Conservation (phyloP, 176 grass and related monocot genomes). For the Oryza nivara region DNA sequence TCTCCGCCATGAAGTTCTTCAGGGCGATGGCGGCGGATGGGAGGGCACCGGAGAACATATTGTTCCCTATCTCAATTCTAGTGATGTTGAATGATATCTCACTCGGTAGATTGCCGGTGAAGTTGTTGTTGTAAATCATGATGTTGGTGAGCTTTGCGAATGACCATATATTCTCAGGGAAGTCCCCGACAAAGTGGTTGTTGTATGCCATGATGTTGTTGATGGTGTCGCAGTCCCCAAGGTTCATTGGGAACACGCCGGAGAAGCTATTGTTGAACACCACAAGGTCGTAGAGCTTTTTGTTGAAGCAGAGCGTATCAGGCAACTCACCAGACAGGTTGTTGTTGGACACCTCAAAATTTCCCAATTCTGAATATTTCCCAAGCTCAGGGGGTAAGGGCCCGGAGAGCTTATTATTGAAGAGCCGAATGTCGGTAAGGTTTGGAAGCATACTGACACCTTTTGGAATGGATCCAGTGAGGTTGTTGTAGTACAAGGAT, state of each 20-base stretch:
- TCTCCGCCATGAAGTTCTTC: constrained; percentile 19
- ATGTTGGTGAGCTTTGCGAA: neutral
- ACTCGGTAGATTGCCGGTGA: constrained; percentile 39
- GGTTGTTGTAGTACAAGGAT: constrained; percentile 46
- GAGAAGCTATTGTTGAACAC: no score
- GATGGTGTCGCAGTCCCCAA: no score
- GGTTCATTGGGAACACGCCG: no score
- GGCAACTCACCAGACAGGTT: no score
- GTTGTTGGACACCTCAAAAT: no score
- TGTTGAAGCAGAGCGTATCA: no score
- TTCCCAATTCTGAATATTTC: no score
- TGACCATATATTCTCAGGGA: constrained; percentile 12
- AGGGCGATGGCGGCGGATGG: neutral
- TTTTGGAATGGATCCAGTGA: constrained; percentile 43
- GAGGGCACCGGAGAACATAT: constrained; percentile 45
- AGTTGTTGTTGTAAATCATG: constrained; percentile 43
- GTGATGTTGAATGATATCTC: constrained; percentile 6
- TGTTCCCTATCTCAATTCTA: constrained; percentile 40
- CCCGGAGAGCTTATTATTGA: no score
- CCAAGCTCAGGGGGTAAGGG: no score
- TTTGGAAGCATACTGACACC: constrained; percentile 37
- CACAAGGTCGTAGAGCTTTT: no score
- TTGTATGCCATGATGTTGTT: no score
- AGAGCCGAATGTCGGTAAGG: neutral
- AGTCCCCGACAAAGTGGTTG: no score